These are phyloP conservation scores for Colletotrichum orbiculare DNA, from an alignment of 2,329 filamentous ascomycete species.

Conservation along the genomic window DNA sequence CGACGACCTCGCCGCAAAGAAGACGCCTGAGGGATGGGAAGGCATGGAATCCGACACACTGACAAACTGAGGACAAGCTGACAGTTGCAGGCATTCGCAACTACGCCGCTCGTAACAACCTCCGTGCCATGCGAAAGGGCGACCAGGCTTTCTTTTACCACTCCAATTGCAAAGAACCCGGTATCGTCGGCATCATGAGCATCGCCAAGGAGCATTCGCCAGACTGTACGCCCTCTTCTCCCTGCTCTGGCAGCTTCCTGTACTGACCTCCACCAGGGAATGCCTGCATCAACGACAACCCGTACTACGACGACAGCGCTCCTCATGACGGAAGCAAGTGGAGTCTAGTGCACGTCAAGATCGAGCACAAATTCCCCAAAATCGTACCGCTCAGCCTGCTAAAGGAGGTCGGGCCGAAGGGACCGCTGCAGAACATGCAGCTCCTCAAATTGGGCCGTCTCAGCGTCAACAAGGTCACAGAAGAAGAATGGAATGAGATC, in stretches of 20 bases:
- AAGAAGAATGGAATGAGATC: constrained; percentile 68
- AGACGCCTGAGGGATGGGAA: constrained; percentile 89
- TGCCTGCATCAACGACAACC: constrained; percentile 57
- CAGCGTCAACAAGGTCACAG: constrained; percentile 63
- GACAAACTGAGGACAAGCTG: not conserved
- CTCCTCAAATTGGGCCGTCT: constrained; percentile 80
- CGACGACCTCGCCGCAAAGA: constrained; percentile 81
- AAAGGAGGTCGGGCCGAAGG: constrained; percentile 72
- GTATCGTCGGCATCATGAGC: constrained; percentile 89
- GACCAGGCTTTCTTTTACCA: constrained; percentile 98
- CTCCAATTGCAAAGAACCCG: constrained; percentile 90
- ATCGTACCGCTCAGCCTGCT: constrained; percentile 75
- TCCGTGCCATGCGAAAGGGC: constrained; percentile 89
- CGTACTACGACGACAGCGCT: constrained; percentile 87
- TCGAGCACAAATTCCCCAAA: constrained; percentile 80
- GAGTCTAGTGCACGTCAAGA: constrained; percentile 90
- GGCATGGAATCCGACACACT: constrained; percentile 62
- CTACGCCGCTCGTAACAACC: constrained; percentile 79
- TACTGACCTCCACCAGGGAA: constrained; percentile 28
- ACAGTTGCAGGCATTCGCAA: constrained; percentile 29
- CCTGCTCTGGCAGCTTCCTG: not conserved
- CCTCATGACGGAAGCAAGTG: constrained; percentile 69
- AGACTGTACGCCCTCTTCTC: constrained; percentile 69
- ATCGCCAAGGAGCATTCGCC: constrained; percentile 86
- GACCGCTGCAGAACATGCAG: constrained; percentile 76